Percentiles rank a stretch among this genome's conserved stretches.
phyloP scores from a whole-genome alignment of 1,284 basidiomycete species.

The Xanthoconium separans region DNA sequence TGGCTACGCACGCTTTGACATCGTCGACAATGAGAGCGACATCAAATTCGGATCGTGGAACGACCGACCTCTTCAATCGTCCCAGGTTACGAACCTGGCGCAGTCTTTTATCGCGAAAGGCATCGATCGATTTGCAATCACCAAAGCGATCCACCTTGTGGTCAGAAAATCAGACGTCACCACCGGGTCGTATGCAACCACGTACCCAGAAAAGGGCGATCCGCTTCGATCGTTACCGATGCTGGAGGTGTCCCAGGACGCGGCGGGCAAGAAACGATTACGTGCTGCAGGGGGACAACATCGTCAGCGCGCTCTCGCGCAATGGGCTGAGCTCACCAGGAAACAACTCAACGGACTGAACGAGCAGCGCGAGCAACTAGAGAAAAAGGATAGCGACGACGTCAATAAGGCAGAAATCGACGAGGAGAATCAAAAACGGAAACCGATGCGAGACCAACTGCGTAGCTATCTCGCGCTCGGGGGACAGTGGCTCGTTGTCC shows the following conservation, averaged over 20 bases:
- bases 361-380: rapidly evolving
- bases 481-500: background rate
- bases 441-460: background rate
- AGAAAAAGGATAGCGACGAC: background rate
- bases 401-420: background rate
- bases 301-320: background rate
- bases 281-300: background rate
- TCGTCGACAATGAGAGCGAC: background rate
- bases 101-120: background rate
- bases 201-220: background rate
- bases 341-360: background rate
- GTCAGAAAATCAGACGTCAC: background rate
- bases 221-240: rapidly evolving
- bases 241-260: background rate
- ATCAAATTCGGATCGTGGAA: background rate
- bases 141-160: background rate
- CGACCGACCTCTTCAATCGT: background rate
- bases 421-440: background rate
- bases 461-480: rapidly evolving
- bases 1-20: background rate
- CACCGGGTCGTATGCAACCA: background rate
- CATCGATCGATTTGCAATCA: background rate
- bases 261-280: background rate
- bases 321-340: background rate
- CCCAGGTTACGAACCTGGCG: background rate